Evolutionary conservation across 2,329 filamentous ascomycete species (phyloP).

Genomic region (Neurospora sp.): DNA sequence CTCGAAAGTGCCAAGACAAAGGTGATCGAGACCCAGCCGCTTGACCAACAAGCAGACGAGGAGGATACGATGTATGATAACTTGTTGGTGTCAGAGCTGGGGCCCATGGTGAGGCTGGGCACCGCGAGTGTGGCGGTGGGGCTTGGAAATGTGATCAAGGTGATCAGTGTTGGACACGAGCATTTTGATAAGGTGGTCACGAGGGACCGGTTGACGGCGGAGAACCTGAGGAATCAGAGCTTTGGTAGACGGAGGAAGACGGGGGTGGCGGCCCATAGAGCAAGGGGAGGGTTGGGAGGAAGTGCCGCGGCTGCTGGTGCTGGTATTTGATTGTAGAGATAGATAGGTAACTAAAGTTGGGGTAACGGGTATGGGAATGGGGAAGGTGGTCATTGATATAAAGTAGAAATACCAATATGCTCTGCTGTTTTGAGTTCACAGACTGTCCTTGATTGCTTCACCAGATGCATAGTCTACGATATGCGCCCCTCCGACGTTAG

Average conservation of each 20-base stretch:
- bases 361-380: background rate
- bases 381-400: background rate
- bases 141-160: slow-evolving; percentile 63
- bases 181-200: slow-evolving; percentile 40
- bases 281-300: background rate
- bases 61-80: slow-evolving; percentile 28
- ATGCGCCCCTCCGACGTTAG: background rate
- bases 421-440: background rate
- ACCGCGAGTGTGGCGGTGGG: slow-evolving; percentile 57
- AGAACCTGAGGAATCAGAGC: slow-evolving; percentile 24
- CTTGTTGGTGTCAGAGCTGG: slow-evolving; percentile 56
- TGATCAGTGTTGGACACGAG: slow-evolving; percentile 58
- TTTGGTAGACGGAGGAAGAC: slow-evolving; percentile 26
- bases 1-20: slow-evolving; percentile 26
- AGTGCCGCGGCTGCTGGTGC: background rate
- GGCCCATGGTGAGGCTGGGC: slow-evolving; percentile 55
- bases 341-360: background rate
- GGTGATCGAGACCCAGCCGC: slow-evolving; percentile 36
- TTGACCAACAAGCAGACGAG: slow-evolving; percentile 26
- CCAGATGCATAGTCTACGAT: background rate
- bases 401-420: background rate
- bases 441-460: background rate
- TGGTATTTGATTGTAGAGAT: background rate
- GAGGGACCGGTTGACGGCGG: slow-evolving; percentile 22
- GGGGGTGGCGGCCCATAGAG: slow-evolving; percentile 3